Conservation (phyloP, 441 rosid genomes). For the Adansonia rubrostipa region DNA sequence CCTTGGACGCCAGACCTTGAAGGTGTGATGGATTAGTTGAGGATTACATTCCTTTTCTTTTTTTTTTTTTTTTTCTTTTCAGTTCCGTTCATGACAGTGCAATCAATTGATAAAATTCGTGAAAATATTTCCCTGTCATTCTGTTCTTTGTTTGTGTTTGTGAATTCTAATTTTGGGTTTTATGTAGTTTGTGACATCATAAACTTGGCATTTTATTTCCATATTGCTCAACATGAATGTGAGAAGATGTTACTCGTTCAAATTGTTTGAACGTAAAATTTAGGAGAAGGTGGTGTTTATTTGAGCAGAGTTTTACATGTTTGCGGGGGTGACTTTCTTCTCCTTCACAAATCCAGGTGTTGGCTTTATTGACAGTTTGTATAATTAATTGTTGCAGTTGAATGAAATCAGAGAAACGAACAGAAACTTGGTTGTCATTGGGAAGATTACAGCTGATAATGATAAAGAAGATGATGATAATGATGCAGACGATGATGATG, state of each 20-base stretch:
- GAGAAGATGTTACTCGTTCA: neutral
- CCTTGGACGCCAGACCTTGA: neutral
- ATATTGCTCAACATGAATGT: neutral
- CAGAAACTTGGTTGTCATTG: constrained; percentile 66
- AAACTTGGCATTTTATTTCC: neutral
- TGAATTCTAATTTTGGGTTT: neutral
- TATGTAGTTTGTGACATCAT: neutral
- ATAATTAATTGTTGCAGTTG: constrained; percentile 48
- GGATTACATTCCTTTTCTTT: neutral
- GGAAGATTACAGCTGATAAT: constrained; percentile 62
- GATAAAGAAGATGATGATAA: constrained; percentile 79
- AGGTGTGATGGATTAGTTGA: neutral
- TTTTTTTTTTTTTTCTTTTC: neutral
- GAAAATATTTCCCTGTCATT: neutral
- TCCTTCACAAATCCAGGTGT: neutral
- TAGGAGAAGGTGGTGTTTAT: constrained; percentile 9
- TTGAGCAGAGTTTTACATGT: neutral
- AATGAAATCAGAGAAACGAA: constrained; percentile 75
- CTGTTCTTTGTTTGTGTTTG: neutral
- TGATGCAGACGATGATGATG: constrained; percentile 82
- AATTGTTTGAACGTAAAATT: neutral
- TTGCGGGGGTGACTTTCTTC: neutral
- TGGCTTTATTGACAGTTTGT: neutral
- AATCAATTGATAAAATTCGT: neutral
- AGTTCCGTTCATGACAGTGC: constrained; percentile 2